A percentile compares a stretch with the other conserved stretches of the same genome.
These are phyloP conservation scores for Leccinum disarticulatum DNA, from an alignment of 768 basidiomycete genomes.

Conservation along the genomic window DNA sequence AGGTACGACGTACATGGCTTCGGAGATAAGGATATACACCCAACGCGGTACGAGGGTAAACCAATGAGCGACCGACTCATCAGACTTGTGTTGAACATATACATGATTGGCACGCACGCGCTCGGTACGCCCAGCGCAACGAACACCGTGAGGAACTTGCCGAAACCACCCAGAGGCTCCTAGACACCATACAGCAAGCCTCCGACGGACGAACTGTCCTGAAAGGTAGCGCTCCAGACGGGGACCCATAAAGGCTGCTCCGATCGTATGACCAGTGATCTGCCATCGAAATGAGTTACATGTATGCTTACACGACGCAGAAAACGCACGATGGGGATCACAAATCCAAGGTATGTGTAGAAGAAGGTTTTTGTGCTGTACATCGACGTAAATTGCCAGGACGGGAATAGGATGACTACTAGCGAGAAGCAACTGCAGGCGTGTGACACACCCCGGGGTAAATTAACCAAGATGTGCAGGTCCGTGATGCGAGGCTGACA, in stretches of 20 bases:
- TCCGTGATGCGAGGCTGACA: too few species aligned
- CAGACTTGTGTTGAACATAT: conserved; percentile 49
- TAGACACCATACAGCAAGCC: conserved; percentile 43
- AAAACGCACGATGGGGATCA: conserved; percentile 40
- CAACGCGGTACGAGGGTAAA: conserved; percentile 44
- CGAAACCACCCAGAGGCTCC: conserved; percentile 41
- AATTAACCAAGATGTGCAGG: too few species aligned
- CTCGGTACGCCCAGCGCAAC: conserved; percentile 54
- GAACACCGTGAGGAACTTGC: conserved; percentile 48
- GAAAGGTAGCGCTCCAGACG: conserved; percentile 41
- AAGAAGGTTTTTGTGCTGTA: conserved; percentile 39
- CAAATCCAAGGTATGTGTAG: conserved; percentile 48
- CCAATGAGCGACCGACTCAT: conserved; percentile 38
- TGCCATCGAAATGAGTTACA: conserved; percentile 14
- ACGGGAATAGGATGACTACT: neutral
- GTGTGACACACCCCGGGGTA: too few species aligned
- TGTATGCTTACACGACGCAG: neutral
- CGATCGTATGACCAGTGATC: conserved; percentile 43
- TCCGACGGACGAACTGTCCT: conserved; percentile 42
- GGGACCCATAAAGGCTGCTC: conserved; percentile 47
- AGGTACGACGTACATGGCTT: conserved; percentile 38
- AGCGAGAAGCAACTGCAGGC: too few species aligned
- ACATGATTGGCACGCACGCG: conserved; percentile 60
- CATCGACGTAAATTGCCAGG: neutral
- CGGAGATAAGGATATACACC: conserved; percentile 46